Evolutionary conservation across 2,329 filamentous ascomycete species (phyloP).

Genomic region (Trichoderma sp.): DNA sequence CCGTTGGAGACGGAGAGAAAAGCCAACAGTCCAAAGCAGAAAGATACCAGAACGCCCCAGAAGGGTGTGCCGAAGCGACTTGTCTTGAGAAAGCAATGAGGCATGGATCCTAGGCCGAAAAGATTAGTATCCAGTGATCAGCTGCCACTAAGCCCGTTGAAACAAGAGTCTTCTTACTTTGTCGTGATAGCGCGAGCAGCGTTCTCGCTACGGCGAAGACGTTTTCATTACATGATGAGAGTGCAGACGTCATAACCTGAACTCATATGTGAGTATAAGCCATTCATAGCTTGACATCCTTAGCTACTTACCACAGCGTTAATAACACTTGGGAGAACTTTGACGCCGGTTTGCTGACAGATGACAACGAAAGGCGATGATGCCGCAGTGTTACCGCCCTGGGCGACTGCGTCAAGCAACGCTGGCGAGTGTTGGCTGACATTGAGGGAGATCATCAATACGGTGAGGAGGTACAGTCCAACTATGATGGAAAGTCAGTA

Average conservation of each 20-base stretch:
- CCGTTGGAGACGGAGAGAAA: slow-evolving; percentile 48
- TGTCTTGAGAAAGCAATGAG: slow-evolving; percentile 48
- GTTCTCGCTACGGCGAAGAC: slow-evolving; percentile 52
- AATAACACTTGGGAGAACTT: slow-evolving; percentile 50
- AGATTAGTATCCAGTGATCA: background rate
- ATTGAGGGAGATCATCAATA: slow-evolving; percentile 23
- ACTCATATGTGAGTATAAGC: background rate
- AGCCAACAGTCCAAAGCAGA: slow-evolving; percentile 44
- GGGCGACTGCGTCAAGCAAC: slow-evolving; percentile 42
- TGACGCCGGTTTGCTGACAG: slow-evolving; percentile 49
- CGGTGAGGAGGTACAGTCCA: slow-evolving; percentile 21
- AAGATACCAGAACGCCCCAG: slow-evolving; percentile 42
- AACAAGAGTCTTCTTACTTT: slow-evolving; percentile 32
- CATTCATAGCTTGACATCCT: background rate
- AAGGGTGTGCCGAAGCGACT: slow-evolving; percentile 52
- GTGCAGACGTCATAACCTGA: slow-evolving; percentile 47
- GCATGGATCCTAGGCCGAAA: slow-evolving; percentile 40
- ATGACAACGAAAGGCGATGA: slow-evolving; percentile 51
- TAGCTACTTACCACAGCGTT: slow-evolving; percentile 47
- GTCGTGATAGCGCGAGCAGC: slow-evolving; percentile 51
- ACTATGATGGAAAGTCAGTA: background rate
- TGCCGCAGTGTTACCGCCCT: slow-evolving; percentile 52
- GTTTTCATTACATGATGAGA: slow-evolving; percentile 55
- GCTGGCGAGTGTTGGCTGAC: slow-evolving; percentile 21
- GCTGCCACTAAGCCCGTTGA: too few species aligned